phyloP scores from a whole-genome alignment of 495 filamentous ascomycete genomes.

The Daldinia grandis region DNA sequence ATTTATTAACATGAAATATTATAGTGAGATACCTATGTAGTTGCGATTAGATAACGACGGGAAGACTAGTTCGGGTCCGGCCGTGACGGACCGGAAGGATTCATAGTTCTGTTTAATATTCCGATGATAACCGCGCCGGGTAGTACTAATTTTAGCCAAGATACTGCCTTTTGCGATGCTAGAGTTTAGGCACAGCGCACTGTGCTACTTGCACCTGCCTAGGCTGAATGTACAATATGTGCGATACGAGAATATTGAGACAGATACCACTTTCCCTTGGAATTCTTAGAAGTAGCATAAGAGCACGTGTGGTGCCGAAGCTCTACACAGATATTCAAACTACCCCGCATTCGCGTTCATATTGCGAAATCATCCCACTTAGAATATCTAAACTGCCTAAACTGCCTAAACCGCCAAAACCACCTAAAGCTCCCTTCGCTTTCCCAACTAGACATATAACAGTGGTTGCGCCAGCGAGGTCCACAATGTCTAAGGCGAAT shows the following conservation, averaged over 20 bases:
- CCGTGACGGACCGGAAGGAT: background rate
- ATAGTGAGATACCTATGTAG: background rate
- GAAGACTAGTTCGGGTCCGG: background rate
- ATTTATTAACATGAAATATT: too few species aligned
- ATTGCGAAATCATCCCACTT: conserved; percentile 24
- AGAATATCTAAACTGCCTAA: background rate
- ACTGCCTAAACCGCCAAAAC: background rate
- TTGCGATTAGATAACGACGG: background rate
- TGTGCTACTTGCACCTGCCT: conserved; percentile 1
- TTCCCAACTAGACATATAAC: conserved; percentile 20
- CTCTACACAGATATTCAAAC: conserved; percentile 18
- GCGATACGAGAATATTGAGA: conserved; percentile 1
- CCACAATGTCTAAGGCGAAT: conserved; percentile 42
- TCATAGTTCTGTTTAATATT: background rate
- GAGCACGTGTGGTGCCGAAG: conserved; percentile 20
- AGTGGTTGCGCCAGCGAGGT: conserved; percentile 6
- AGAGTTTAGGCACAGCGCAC: background rate
- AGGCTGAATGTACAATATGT: background rate
- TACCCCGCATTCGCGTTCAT: conserved; percentile 35
- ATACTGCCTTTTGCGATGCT: background rate
- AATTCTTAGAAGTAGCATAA: background rate
- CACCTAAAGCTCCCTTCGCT: background rate
- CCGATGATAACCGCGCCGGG: background rate
- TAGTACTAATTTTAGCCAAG: background rate
- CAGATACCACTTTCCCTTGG: background rate